Evolutionary conservation across 2,329 filamentous ascomycete species (phyloP), one percentile per base, ranked within the genome.

Genomic region (Penicillium sp.): DNA sequence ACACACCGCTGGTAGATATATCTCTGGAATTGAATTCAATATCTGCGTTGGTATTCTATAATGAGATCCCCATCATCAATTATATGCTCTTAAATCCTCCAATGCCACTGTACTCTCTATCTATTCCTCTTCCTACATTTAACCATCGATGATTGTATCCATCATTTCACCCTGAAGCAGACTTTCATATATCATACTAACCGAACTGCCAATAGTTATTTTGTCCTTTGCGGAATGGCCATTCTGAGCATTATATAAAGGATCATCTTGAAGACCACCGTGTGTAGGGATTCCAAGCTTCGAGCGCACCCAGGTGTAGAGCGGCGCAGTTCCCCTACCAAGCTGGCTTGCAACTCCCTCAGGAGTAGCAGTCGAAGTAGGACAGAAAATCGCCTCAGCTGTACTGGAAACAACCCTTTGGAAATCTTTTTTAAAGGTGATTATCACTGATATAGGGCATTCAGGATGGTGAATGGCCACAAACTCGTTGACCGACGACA

Each of bases 251-350:
- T 53, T 59, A 19, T 58, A 59, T n/a, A 58, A 50, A 14, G 57
- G 57, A 40, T 59, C 57, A 16, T 59, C 57, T 9, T 28, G 34
- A 14, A 59, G 44, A 11, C 57, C 57, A n/a, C 51, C 31, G 37
- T 59, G 49, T 26, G 52, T 26, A 19, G 54, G 54, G 1, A 59
- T 50, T 11, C 52, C 48, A 6, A 59, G 49, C 14, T 40, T 52
- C 9, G 48, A 54, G 26, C 57, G 57, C 10, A 59, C 45, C 54
- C 48, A 59, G 5, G 34, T 52, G 16, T 59, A 59, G 2, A 59
- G 49, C 18, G 52, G 51, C 3, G 57, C 40, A 16, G 57, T 48
- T 1, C 51, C 54, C 16, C 46, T 43, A 16, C 57, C 57, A 11
- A 59, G 45, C 42, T 58, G 48, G 0, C 28, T 5, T 7, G 18